These are phyloP conservation scores for Trametopsis cervina DNA, from an alignment of 768 basidiomycete species.

Conservation along the genomic window DNA sequence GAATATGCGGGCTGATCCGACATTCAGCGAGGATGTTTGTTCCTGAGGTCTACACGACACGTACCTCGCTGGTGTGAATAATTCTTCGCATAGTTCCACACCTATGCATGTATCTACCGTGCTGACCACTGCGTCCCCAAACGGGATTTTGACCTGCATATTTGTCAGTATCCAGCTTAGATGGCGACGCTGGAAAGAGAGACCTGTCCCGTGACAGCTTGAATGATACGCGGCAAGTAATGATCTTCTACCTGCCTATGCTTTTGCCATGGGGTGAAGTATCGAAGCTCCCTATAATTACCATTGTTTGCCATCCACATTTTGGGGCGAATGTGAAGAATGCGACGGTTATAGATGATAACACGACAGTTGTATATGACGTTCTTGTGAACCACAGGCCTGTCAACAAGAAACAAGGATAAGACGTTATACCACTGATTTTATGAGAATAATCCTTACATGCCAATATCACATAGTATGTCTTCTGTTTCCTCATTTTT, in stretches of 20 bases:
- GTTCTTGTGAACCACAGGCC: constrained; percentile 97
- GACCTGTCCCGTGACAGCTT: constrained; percentile 85
- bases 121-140: constrained; percentile 92
- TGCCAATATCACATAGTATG: constrained; percentile 96
- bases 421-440: not conserved
- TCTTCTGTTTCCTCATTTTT: constrained; percentile 67
- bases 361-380: constrained; percentile 96
- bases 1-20: constrained; percentile 76
- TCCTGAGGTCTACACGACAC: constrained; percentile 4
- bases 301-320: constrained; percentile 99
- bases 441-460: constrained; percentile 38
- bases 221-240: constrained; percentile 84
- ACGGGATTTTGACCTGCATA: constrained; percentile 76
- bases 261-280: constrained; percentile 95
- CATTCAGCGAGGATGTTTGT: not conserved
- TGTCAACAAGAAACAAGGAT: constrained; percentile 25
- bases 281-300: constrained; percentile 78
- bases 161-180: not conserved
- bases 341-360: constrained; percentile 78
- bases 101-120: constrained; percentile 95
- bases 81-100: constrained; percentile 93
- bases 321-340: constrained; percentile 93
- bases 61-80: constrained; percentile 94
- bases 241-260: constrained; percentile 88
- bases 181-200: constrained; percentile 5